A percentile compares a stretch with the other conserved stretches of the same genome.
Evolutionary conservation across 2,329 filamentous ascomycete species (phyloP).

Genomic region (Didymella exigua): DNA sequence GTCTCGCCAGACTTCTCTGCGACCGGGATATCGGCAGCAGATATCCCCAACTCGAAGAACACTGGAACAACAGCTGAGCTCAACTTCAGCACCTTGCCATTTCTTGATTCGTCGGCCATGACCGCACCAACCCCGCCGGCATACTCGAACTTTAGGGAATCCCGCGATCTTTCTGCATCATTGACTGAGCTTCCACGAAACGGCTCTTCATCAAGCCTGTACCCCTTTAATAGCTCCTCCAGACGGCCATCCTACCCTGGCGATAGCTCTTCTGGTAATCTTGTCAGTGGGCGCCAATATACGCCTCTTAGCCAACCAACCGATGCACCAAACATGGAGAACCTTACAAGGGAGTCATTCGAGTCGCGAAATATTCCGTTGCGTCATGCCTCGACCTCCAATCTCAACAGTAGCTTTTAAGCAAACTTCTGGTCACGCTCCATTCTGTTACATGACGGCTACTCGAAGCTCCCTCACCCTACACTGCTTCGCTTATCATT

Average conservation of each 20-base stretch:
- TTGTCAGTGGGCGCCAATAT: slow-evolving; percentile 7
- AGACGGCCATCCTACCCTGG: not conserved
- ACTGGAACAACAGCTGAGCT: slow-evolving; percentile 21
- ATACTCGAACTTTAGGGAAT: slow-evolving; percentile 27
- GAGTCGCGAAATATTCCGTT: not conserved
- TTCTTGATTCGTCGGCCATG: slow-evolving; percentile 27
- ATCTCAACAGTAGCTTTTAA: slow-evolving; percentile 24
- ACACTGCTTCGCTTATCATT: not conserved
- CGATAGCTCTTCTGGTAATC: not conserved
- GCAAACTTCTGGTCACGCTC: not conserved
- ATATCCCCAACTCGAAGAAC: slow-evolving; percentile 12
- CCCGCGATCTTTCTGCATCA: slow-evolving; percentile 11
- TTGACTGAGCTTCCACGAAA: not conserved
- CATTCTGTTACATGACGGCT: not conserved
- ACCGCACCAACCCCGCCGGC: slow-evolving; percentile 22
- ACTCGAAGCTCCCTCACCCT: too few relatives aligned
- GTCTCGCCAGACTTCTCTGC: slow-evolving; percentile 19
- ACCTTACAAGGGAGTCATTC: slow-evolving; percentile 10
- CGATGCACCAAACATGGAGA: slow-evolving; percentile 10
- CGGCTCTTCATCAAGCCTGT: slow-evolving; percentile 4
- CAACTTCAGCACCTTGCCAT: slow-evolving; percentile 32
- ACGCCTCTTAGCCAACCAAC: slow-evolving; percentile 15
- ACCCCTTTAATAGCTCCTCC: not conserved
- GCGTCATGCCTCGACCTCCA: slow-evolving; percentile 24
- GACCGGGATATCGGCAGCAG: slow-evolving; percentile 11